phyloP scores from a whole-genome alignment of 768 basidiomycete species.

The Lactifluus subvellereus region DNA sequence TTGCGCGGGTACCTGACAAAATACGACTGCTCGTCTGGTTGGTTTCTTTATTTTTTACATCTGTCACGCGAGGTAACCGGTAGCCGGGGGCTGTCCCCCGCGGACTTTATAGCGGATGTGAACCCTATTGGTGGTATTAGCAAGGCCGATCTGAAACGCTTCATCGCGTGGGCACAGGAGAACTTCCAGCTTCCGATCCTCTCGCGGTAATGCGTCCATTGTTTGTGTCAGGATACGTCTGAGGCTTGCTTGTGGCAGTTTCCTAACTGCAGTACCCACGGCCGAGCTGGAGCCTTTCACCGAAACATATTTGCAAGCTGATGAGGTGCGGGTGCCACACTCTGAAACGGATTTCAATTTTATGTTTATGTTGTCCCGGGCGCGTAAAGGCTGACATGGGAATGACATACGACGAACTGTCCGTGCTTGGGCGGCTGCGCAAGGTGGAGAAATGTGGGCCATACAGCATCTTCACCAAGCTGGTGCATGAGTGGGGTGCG shows the following conservation, averaged over 20 bases:
- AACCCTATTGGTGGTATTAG: slow-evolving; percentile 98
- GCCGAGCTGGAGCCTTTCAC: slow-evolving; percentile 97
- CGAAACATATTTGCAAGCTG: slow-evolving; percentile 89
- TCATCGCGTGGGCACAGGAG: slow-evolving; percentile 77
- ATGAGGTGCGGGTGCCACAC: slow-evolving; percentile 56
- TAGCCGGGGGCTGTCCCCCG: not conserved
- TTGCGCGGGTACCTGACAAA: slow-evolving; percentile 96
- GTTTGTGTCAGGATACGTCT: not conserved
- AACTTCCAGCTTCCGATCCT: slow-evolving; percentile 85
- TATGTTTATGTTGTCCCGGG: no score
- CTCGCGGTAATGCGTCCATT: slow-evolving; percentile 42
- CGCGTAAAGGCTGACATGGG: slow-evolving; percentile 85
- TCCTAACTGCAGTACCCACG: slow-evolving; percentile 86
- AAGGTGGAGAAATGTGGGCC: slow-evolving; percentile 98
- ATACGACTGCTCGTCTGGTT: slow-evolving; percentile 92
- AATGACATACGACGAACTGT: slow-evolving; percentile 98
- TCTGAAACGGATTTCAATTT: no score
- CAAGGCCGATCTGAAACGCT: slow-evolving; percentile 94
- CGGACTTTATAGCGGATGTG: slow-evolving; percentile 64
- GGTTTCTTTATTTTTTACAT: slow-evolving; percentile 12
- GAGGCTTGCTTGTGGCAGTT: slow-evolving; percentile 43
- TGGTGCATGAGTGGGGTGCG: slow-evolving; percentile 90
- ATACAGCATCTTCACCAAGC: slow-evolving; percentile 94
- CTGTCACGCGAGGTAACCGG: not conserved
- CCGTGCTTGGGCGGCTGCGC: slow-evolving; percentile 85